These are phyloP conservation scores for Cladosporium halotolerans DNA, from an alignment of 2,329 filamentous ascomycete species.

Conservation along the genomic window DNA sequence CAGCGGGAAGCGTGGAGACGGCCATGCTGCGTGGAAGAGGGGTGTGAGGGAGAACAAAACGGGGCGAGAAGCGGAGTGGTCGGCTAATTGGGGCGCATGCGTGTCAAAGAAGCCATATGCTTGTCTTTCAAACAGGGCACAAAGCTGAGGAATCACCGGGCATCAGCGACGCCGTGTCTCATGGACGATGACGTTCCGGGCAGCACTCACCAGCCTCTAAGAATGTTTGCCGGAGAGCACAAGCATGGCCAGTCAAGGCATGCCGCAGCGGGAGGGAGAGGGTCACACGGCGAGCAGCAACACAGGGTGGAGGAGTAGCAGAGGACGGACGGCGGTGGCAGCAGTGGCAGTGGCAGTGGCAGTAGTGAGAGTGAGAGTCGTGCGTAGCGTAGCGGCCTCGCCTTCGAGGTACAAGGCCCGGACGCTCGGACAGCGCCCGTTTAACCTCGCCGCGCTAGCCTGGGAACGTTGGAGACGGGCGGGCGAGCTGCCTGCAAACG, in stretches of 20 bases:
- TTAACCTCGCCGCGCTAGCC: constrained; percentile 9
- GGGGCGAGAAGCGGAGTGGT: not conserved
- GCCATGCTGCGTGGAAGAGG: constrained; percentile 15
- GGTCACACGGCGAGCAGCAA: constrained; percentile 1
- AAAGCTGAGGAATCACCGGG: constrained; percentile 9
- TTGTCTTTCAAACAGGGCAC: constrained; percentile 5
- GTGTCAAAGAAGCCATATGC: constrained; percentile 18
- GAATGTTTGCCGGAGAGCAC: constrained; percentile 11
- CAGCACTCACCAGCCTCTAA: constrained; percentile 12
- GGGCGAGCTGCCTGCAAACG: too few relatives aligned
- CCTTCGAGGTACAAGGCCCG: not conserved
- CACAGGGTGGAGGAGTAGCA: not conserved
- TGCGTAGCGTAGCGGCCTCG: constrained; percentile 1
- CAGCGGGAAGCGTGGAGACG: constrained; percentile 14
- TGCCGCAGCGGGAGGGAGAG: constrained; percentile 3
- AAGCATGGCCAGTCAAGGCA: constrained; percentile 12
- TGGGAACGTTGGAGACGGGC: constrained; percentile 1
- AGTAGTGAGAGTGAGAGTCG: not conserved
- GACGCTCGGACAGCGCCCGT: constrained; percentile 4
- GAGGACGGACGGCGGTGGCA: not conserved
- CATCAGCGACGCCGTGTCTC: constrained; percentile 11
- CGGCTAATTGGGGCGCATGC: constrained; percentile 1
- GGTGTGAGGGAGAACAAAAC: constrained; percentile 7
- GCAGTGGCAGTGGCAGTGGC: not conserved
- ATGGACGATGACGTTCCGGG: constrained; percentile 10